Conservation (phyloP, 495 filamentous ascomycete genomes). For the Wilcoxina mikolae region DNA sequence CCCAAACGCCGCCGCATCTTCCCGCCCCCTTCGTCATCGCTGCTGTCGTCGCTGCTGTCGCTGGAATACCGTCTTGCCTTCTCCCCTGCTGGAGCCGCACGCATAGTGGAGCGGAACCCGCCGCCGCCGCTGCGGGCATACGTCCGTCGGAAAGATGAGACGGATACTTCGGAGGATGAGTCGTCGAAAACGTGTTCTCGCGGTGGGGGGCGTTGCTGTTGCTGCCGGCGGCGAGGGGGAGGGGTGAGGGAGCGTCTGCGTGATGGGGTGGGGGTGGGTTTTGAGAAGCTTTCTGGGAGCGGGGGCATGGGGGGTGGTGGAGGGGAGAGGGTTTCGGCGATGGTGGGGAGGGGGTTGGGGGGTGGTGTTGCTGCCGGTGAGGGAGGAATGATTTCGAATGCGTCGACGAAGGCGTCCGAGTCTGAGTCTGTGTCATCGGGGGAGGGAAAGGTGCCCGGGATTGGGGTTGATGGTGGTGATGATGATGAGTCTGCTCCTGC, state of each 20-base stretch:
- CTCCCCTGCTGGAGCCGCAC: background rate
- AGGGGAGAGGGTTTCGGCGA: background rate
- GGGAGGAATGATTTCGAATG: constrained; percentile 10
- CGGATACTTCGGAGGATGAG: background rate
- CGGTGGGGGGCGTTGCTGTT: background rate
- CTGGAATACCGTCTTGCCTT: background rate
- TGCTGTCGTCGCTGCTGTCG: background rate
- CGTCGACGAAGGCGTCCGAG: constrained; percentile 18
- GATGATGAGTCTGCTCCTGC: background rate
- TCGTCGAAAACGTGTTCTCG: background rate
- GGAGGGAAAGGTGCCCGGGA: constrained; percentile 6
- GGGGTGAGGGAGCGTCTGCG: constrained; percentile 3
- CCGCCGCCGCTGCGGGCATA: background rate
- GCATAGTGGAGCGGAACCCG: background rate
- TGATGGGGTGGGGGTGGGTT: background rate
- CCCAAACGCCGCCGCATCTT: background rate
- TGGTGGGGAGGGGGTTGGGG: background rate
- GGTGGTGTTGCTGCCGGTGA: background rate
- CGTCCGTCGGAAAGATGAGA: background rate
- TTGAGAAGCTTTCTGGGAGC: background rate
- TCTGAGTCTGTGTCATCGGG: constrained; percentile 5
- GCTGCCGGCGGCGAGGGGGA: background rate
- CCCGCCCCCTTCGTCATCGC: background rate
- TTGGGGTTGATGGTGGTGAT: background rate
- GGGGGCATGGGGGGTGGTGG: background rate